Evolutionary conservation across 2,329 filamentous ascomycete species (phyloP).

Genomic region (Penicillium polonicum): DNA sequence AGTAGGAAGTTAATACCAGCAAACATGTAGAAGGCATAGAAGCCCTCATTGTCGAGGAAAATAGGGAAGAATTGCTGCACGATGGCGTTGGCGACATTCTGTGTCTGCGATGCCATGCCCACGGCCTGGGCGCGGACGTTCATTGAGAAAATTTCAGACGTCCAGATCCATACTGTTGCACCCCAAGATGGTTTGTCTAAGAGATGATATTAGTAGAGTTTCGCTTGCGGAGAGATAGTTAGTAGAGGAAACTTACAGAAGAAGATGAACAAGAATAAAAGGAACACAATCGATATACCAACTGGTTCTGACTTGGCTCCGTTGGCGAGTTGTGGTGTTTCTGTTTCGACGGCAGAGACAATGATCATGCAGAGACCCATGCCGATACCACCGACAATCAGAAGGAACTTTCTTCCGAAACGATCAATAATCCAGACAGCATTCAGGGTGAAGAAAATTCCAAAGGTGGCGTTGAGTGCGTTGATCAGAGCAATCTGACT

Average conservation of each 20-base stretch:
- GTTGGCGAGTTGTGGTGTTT: slow-evolving; percentile 52
- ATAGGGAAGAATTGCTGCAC: slow-evolving; percentile 70
- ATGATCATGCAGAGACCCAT: slow-evolving; percentile 71
- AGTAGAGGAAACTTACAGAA: slow-evolving; percentile 32
- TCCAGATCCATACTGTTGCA: slow-evolving; percentile 70
- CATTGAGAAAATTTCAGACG: slow-evolving; percentile 67
- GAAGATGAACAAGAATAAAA: slow-evolving; percentile 64
- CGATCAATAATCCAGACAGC: slow-evolving; percentile 72
- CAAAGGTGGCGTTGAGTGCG: slow-evolving; percentile 70
- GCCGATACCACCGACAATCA: slow-evolving; percentile 66
- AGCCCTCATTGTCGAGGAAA: slow-evolving; percentile 60
- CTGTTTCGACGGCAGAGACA: slow-evolving; percentile 57
- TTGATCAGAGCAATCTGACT: slow-evolving; percentile 70
- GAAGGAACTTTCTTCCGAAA: slow-evolving; percentile 67
- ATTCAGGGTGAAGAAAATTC: slow-evolving; percentile 71
- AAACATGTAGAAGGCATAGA: slow-evolving; percentile 58
- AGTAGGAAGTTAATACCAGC: slow-evolving; percentile 53
- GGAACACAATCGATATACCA: slow-evolving; percentile 66
- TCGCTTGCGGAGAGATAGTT: slow-evolving; percentile 9
- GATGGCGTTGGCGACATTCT: slow-evolving; percentile 65
- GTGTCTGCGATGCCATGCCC: slow-evolving; percentile 62
- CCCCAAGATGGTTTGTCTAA: slow-evolving; percentile 67
- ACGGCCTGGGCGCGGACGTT: slow-evolving; percentile 71
- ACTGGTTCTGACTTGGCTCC: slow-evolving; percentile 59
- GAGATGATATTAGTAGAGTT: slow-evolving; percentile 24